Evolutionary conservation across 306 rosid genomes (phyloP), one percentile per base, ranked within the genome.

Genomic region (Cucumis hystrix): DNA sequence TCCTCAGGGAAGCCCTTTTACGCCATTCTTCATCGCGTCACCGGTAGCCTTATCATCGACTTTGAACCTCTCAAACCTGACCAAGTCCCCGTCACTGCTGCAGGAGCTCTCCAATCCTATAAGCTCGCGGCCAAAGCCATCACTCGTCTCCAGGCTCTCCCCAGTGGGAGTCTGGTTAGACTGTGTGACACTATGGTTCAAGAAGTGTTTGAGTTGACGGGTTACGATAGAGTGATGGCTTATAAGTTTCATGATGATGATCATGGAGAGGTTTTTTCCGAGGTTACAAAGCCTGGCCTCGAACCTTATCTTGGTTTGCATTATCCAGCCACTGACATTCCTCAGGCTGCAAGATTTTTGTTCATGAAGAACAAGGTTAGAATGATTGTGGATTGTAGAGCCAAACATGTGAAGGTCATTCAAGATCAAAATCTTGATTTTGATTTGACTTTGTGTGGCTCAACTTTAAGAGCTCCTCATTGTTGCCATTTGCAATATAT

Each of bases 101-200:
- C 94, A 4, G 98, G 98, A 18, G 97, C 95, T 43, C 75, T 94
- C 80, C 97, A 91, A 52, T 94, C 97, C 1, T 91, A 94, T 89
- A 94, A 92, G 85, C 93, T 94, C 51, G 97, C 98, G 41, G 97
- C 96, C 17, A 91, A 90, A 83, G 98, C 98, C 82, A 94, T 94
- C 71, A 81, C 91, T 11, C 84, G 89, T 10, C 37, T 68, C 7
- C 74, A 68, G 7, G 56, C 74, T 43, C 37, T 68, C 15, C 35
- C 54, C 0, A 40, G 74, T 20, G 55, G 74, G 4, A 40, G 49
- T 28, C 45, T 68, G 35, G 35, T 23, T 3, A 40, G 35, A 18
- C 55, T 68, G 3, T 68, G 74, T 68, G 74, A 68, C 35, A 68
- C 74, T 10, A 20, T 68, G 49, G 74, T 68, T n/a, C 52, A 68